phyloP scores from a whole-genome alignment of 768 basidiomycete genomes.

The Lentinula detonsa region DNA sequence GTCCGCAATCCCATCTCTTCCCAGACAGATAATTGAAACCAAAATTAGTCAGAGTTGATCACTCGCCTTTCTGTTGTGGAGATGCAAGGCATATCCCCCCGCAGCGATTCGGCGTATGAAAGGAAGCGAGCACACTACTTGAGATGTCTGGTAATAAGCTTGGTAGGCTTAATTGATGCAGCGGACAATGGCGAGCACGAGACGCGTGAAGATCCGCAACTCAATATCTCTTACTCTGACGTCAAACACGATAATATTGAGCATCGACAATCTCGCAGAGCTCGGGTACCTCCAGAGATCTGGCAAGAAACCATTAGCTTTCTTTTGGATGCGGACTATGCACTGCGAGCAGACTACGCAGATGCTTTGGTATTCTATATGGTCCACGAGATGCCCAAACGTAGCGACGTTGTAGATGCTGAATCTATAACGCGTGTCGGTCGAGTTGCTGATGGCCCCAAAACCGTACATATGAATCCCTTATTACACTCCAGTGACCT shows the following conservation, averaged over 20 bases:
- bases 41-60: conserved; percentile 63
- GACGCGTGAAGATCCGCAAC: neutral
- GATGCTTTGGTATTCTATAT: conserved; percentile 72
- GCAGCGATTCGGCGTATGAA: conserved; percentile 21
- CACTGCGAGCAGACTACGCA: conserved; percentile 77
- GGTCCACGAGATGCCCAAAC: conserved; percentile 65
- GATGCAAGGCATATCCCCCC: conserved; percentile 46
- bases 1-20: conserved; percentile 11
- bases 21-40: neutral
- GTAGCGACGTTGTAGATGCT: conserved; percentile 41
- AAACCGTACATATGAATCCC: conserved; percentile 37
- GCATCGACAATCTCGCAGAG: conserved; percentile 47
- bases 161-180: conserved; percentile 64
- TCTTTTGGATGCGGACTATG: conserved; percentile 71
- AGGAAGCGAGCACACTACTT: conserved; percentile 57
- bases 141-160: conserved; percentile 60
- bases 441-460: conserved; percentile 43
- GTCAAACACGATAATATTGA: conserved; percentile 21
- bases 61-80: conserved; percentile 69
- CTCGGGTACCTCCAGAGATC: conserved; percentile 69
- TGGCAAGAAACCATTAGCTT: conserved; percentile 91
- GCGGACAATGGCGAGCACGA: conserved; percentile 44
- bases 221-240: neutral
- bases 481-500: conserved; percentile 52
- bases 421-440: conserved; percentile 42